Evolutionary conservation across 805 yeast species (phyloP).

Genomic region (Wickerhamomyces sydowiorum): DNA sequence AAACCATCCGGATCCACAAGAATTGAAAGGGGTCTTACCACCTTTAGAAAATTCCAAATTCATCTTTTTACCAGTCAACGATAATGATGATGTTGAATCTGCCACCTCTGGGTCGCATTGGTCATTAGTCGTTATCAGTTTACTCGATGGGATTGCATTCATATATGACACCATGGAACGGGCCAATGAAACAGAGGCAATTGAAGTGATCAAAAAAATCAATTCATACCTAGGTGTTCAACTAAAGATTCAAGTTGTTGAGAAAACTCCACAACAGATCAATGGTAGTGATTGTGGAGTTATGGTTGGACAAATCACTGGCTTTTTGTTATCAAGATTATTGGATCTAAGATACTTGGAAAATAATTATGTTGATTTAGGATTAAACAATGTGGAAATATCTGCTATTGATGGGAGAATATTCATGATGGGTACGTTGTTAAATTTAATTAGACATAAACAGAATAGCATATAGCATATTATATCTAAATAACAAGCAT

Average conservation of each 20-base stretch:
- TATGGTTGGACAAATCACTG: slow-evolving; percentile 28
- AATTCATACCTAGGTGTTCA: slow-evolving; percentile 11
- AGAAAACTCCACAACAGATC: slow-evolving; percentile 48
- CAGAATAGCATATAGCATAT: neutral
- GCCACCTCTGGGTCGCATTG: slow-evolving; percentile 74
- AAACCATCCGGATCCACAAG: slow-evolving; percentile 41
- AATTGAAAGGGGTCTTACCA: slow-evolving; percentile 41
- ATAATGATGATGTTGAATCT: slow-evolving; percentile 50
- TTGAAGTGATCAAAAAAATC: slow-evolving; percentile 16
- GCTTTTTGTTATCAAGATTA: slow-evolving; percentile 28
- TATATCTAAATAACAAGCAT: too few relatives aligned
- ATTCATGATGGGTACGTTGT: slow-evolving; percentile 32
- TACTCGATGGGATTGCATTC: slow-evolving; percentile 40
- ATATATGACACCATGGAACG: slow-evolving; percentile 50
- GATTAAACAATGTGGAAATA: slow-evolving; percentile 33
- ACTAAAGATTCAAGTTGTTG: slow-evolving; percentile 18
- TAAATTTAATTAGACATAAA: slow-evolving; percentile 23
- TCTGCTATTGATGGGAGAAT: slow-evolving; percentile 45
- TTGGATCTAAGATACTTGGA: slow-evolving; percentile 21
- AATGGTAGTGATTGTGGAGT: slow-evolving; percentile 66
- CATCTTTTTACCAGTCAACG: slow-evolving; percentile 65
- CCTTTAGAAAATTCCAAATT: slow-evolving; percentile 36
- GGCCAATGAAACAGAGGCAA: slow-evolving; percentile 20
- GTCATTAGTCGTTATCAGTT: slow-evolving; percentile 54
- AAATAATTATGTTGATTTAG: slow-evolving; percentile 30